Conservation (phyloP, 192 early-diverging fungal species). For the Haplosporangium gracile region DNA sequence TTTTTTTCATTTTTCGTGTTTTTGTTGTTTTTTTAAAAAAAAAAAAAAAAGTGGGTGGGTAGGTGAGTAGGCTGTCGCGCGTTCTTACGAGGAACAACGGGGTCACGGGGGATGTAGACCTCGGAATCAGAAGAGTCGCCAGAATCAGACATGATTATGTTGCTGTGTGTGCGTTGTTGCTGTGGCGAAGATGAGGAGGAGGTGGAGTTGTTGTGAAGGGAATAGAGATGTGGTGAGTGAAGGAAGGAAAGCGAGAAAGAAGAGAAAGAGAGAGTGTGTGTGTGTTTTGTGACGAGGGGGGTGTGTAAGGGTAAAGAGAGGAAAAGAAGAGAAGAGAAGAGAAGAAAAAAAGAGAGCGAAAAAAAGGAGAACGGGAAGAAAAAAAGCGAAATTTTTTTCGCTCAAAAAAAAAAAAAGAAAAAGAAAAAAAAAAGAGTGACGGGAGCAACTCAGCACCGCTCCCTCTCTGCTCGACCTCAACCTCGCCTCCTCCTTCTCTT, state of each 20-base stretch:
- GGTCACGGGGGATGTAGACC: constrained; percentile 55
- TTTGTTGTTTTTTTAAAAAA: not conserved
- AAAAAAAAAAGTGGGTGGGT: not conserved
- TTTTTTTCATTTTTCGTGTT: constrained; percentile 17
- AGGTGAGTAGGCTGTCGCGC: not conserved
- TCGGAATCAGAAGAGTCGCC: constrained; percentile 54
- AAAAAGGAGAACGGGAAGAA: constrained; percentile 10
- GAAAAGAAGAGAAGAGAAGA: constrained; percentile 6
- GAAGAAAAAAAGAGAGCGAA: not conserved
- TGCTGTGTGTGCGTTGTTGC: not conserved
- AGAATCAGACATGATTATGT: constrained; percentile 46
- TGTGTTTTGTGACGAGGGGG: not conserved
- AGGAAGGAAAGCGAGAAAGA: not conserved
- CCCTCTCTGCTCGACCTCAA: not conserved
- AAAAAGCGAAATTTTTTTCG: constrained; percentile 8
- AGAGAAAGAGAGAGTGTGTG: not conserved
- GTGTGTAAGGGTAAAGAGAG: not conserved
- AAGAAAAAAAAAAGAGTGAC: constrained; percentile 9
- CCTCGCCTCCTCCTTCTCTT: constrained; percentile 3
- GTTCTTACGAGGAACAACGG: constrained; percentile 52
- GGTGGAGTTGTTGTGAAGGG: not conserved
- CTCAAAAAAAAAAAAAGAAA: not conserved
- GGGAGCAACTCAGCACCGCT: not conserved
- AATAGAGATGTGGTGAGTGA: not conserved
- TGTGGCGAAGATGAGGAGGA: not conserved